Evolutionary conservation across 208 protist species (phyloP), one percentile per base, ranked within the genome.

Genomic region (Trypanosoma grayi): DNA sequence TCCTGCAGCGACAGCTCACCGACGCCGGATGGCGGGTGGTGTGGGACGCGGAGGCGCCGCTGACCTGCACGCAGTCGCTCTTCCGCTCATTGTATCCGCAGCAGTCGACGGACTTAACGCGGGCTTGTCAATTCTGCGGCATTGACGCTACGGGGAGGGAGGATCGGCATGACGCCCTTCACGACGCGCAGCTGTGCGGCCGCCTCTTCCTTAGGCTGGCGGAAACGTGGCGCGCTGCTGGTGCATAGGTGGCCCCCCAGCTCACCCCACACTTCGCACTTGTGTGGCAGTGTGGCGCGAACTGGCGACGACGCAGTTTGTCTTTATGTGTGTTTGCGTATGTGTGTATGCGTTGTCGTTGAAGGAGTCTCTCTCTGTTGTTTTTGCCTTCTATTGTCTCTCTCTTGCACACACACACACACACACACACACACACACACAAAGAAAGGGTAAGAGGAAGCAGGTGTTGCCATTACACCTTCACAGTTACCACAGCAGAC

Each of bases 101-200:
- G 33, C 51, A 78, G 34, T 55, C 70, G 4, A 37, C 47, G 3
- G 78, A 73, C 57, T 59, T 91, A 2, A 73, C 80, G 30, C 37
- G 61, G 0, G 65, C 75, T 5, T 81, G 80, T 50, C 36, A 46
- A n/a, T 82, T 83, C 37, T 60, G 70, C 30, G 52, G 56, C 41
- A 70, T 87, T 34, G 50, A 75, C n/a, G 66, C 69, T 8, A 34
- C 41, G 2, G 37, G 34, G 24, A 51, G 75, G 70, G 59, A 77
- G 6, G 58, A 60, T 6, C 52, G 53, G 33, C 84, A 91, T 45
- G 59, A 74, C 7, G 84, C 84, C 2, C 52, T 83, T 13, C 60
- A 72, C 5, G 84, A 91, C 41, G 84, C 80, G 14, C 59, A 47
- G 22, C 69, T 87, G 50, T 83, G 77, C 34, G 80, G 76, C 6